Conservation (phyloP, 495 filamentous ascomycete species). For the Pyronema domesticum region DNA sequence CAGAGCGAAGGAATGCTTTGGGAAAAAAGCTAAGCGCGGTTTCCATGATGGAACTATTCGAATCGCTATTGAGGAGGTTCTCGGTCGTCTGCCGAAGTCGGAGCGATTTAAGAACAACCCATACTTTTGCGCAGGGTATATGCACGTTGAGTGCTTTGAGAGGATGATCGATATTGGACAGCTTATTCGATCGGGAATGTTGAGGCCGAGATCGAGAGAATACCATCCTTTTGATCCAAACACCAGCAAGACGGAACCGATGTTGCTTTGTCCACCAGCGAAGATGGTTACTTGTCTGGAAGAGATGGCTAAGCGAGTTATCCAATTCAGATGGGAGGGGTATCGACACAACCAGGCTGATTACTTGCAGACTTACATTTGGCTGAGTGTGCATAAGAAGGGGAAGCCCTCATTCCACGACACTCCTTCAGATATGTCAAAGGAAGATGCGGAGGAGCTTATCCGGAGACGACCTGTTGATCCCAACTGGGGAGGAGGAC, state of each 20-base stretch:
- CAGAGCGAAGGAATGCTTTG: slow-evolving; percentile 7
- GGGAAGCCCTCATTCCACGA: not conserved
- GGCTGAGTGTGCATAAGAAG: slow-evolving; percentile 1
- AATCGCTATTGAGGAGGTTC: slow-evolving; percentile 19
- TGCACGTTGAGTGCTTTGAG: slow-evolving; percentile 20
- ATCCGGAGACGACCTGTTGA: not conserved
- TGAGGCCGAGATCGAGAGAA: not conserved
- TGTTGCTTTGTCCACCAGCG: not conserved
- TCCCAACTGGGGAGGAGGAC: slow-evolving; percentile 4
- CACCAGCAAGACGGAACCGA: slow-evolving; percentile 5
- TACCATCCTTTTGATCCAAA: not conserved
- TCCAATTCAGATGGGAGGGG: not conserved
- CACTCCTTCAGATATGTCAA: not conserved
- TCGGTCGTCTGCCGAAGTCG: slow-evolving; percentile 6
- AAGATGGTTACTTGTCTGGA: slow-evolving; percentile 3
- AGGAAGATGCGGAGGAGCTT: not conserved
- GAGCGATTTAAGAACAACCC: slow-evolving; percentile 12
- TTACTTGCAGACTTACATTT: not conserved
- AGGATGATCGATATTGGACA: slow-evolving; percentile 10
- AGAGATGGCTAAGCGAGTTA: not conserved
- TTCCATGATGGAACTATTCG: slow-evolving; percentile 12
- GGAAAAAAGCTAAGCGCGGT: not conserved
- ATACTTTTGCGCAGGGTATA: slow-evolving; percentile 15
- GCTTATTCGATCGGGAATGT: slow-evolving; percentile 6
- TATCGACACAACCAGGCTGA: not conserved